A percentile compares a stretch with the other conserved stretches of the same genome.
Evolutionary conservation across 2,329 filamentous ascomycete genomes (phyloP).

Genomic region (Nigrospora sphaerica): DNA sequence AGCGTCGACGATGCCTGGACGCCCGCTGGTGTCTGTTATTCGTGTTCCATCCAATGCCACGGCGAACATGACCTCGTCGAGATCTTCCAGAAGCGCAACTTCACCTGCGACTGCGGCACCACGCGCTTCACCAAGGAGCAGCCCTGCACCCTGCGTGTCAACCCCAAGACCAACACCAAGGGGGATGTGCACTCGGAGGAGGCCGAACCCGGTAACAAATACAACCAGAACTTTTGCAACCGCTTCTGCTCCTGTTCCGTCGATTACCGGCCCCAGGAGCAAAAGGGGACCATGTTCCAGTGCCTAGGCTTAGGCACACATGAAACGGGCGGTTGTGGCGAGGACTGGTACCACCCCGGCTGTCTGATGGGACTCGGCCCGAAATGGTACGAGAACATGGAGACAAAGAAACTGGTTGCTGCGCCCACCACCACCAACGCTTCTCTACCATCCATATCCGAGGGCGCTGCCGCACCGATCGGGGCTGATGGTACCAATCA

Average conservation of each 20-base stretch:
- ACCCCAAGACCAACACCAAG: slow-evolving; percentile 66
- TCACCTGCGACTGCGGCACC: slow-evolving; percentile 94
- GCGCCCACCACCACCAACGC: slow-evolving; percentile 10
- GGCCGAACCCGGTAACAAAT: slow-evolving; percentile 68
- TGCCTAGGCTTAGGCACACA: slow-evolving; percentile 77
- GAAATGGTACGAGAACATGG: slow-evolving; percentile 54
- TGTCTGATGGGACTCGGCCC: slow-evolving; percentile 78
- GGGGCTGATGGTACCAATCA: not conserved
- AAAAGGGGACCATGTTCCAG: slow-evolving; percentile 98
- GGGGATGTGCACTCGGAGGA: slow-evolving; percentile 71
- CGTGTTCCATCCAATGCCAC: slow-evolving; percentile 93
- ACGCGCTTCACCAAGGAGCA: slow-evolving; percentile 62
- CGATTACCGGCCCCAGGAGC: slow-evolving; percentile 79
- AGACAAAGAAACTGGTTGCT: slow-evolving; percentile 28
- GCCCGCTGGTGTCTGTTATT: slow-evolving; percentile 86
- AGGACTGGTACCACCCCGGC: slow-evolving; percentile 97
- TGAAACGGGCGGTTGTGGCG: slow-evolving; percentile 82
- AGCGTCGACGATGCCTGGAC: slow-evolving; percentile 51
- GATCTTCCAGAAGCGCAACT: slow-evolving; percentile 91
- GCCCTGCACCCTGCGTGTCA: slow-evolving; percentile 68
- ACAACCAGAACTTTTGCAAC: slow-evolving; percentile 95
- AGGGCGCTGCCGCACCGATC: slow-evolving; percentile 26
- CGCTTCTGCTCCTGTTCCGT: slow-evolving; percentile 85
- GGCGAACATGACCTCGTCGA: slow-evolving; percentile 93
- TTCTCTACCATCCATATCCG: slow-evolving; percentile 40